Conservation (phyloP, 2,329 filamentous ascomycete genomes). For the Microdochium trichocladiopsis region DNA sequence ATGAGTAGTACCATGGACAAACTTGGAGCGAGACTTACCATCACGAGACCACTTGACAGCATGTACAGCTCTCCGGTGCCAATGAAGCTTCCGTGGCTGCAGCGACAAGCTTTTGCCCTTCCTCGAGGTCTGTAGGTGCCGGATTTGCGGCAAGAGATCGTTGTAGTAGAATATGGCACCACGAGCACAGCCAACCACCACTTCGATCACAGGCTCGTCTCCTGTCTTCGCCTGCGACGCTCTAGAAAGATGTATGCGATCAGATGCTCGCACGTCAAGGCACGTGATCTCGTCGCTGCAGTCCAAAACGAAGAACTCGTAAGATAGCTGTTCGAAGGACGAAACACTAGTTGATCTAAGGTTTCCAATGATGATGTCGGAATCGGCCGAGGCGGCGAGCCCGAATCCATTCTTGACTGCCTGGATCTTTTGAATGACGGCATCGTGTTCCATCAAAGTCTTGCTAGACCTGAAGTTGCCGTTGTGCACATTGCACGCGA, state of each 20-base stretch:
- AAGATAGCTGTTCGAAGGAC: slow-evolving; percentile 35
- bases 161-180: slow-evolving; percentile 79
- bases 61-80: slow-evolving; percentile 81
- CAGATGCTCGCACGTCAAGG: slow-evolving; percentile 50
- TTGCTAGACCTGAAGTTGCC: slow-evolving; percentile 21
- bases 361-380: slow-evolving; percentile 55
- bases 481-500: slow-evolving; percentile 34
- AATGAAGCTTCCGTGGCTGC: slow-evolving; percentile 67
- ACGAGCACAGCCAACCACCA: slow-evolving; percentile 69
- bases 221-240: slow-evolving; percentile 18
- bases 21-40: slow-evolving; percentile 45
- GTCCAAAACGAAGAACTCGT: slow-evolving; percentile 52
- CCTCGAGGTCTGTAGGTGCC: slow-evolving; percentile 26
- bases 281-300: slow-evolving; percentile 58
- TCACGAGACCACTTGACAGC: slow-evolving; percentile 88
- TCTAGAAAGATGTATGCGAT: slow-evolving; percentile 22
- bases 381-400: slow-evolving; percentile 47
- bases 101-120: slow-evolving; percentile 39
- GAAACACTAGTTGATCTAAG: slow-evolving; percentile 21
- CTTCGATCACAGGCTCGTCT: slow-evolving; percentile 46
- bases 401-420: slow-evolving; percentile 47
- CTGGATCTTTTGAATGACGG: slow-evolving; percentile 38
- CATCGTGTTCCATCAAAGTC: slow-evolving; percentile 26
- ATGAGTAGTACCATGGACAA: neutral
- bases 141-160: slow-evolving; percentile 58